Evolutionary conservation across 495 filamentous ascomycete genomes (phyloP).

Genomic region (Xylaria longipes): DNA sequence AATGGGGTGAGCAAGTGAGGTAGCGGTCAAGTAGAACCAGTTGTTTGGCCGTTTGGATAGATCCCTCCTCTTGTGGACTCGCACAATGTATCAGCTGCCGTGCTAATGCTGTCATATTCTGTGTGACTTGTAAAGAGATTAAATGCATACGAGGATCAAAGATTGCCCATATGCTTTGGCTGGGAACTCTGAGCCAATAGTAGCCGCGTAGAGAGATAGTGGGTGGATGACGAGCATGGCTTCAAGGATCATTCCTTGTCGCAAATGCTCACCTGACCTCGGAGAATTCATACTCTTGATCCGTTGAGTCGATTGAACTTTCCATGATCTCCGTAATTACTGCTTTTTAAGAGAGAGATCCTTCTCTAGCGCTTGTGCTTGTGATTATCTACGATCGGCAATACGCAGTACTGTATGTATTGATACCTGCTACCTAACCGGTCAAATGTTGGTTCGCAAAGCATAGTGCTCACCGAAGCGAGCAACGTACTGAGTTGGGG

Average conservation of each 20-base stretch:
- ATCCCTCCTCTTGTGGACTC: not conserved
- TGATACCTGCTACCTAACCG: not conserved
- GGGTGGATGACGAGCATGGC: conserved; percentile 6
- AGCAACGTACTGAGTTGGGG: conserved; percentile 11
- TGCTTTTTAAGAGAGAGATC: not conserved
- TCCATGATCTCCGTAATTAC: not conserved
- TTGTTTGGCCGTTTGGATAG: not conserved
- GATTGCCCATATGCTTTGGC: not conserved
- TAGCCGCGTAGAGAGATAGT: conserved; percentile 4
- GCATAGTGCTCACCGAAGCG: not conserved
- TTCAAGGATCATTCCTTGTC: conserved; percentile 21
- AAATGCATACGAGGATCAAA: conserved; percentile 1
- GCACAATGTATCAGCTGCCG: not conserved
- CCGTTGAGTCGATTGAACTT: not conserved
- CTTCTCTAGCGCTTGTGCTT: not conserved
- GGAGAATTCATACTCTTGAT: not conserved
- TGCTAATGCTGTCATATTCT: not conserved
- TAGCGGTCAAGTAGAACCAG: not conserved
- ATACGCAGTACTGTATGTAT: not conserved
- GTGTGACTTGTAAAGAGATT: conserved; percentile 10
- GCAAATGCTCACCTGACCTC: conserved; percentile 23
- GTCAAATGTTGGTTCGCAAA: not conserved
- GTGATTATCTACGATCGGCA: not conserved
- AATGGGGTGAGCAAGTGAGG: not conserved
- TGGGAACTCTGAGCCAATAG: conserved; percentile 16